Percentiles rank a stretch among this genome's conserved stretches.
phyloP scores from a whole-genome alignment of 129 eudicot species.

The Scalesia atractyloides region DNA sequence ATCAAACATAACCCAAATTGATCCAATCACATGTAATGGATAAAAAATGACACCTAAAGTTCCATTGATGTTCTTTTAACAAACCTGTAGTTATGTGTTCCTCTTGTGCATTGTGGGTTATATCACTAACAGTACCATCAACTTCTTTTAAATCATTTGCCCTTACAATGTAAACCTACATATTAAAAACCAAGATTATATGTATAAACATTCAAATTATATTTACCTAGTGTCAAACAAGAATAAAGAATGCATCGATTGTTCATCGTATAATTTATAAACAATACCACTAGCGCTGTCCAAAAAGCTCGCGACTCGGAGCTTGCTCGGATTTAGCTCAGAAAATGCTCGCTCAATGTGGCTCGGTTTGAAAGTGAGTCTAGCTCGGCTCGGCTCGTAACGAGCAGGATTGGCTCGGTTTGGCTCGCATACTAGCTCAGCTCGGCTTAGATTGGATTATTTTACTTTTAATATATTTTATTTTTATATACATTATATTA shows the following conservation, averaged over 20 bases:
- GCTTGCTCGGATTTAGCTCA: too few relatives aligned
- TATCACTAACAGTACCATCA: slow-evolving; percentile 56
- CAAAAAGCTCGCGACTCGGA: too few relatives aligned
- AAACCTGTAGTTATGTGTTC: slow-evolving; percentile 48
- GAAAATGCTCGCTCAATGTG: too few relatives aligned
- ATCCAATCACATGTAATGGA: background rate
- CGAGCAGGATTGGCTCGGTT: too few relatives aligned
- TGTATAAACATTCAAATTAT: background rate
- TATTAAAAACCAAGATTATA: background rate
- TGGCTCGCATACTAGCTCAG: too few relatives aligned
- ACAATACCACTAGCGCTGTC: too few relatives aligned
- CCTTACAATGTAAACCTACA: slow-evolving; percentile 60
- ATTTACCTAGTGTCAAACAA: background rate
- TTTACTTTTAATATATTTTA: too few relatives aligned
- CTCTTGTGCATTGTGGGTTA: slow-evolving; percentile 30
- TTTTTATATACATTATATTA: too few relatives aligned
- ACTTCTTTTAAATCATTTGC: slow-evolving; percentile 51
- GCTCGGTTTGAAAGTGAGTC: too few relatives aligned
- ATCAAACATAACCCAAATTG: background rate
- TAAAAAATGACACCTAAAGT: background rate
- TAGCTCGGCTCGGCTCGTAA: too few relatives aligned
- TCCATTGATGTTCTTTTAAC: slow-evolving; percentile 15
- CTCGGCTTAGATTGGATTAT: too few relatives aligned
- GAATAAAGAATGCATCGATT: background rate
- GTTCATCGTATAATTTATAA: background rate